Conservation (phyloP, 164 flowering plant genomes). For the Buxus sempervirens region DNA sequence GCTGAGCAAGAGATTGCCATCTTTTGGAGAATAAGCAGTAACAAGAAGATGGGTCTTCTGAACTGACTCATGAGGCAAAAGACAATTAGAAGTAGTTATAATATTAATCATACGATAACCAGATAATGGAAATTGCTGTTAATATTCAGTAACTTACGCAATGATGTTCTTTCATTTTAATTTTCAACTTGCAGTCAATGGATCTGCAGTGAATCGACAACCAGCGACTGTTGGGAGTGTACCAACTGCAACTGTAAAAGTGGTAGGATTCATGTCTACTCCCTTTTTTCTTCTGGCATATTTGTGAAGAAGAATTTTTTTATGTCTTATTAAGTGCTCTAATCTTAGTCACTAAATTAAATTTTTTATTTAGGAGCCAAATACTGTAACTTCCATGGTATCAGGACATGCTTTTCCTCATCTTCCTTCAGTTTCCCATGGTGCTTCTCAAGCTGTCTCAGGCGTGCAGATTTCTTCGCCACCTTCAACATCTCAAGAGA, state of each 20-base stretch:
- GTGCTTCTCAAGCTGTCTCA: constrained; percentile 56
- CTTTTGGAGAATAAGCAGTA: no score
- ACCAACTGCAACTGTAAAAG: constrained; percentile 76
- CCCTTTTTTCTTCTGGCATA: constrained; percentile 1
- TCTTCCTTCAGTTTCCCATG: constrained; percentile 51
- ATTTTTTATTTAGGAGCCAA: constrained; percentile 63
- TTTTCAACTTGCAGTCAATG: constrained; percentile 48
- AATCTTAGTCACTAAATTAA: background rate
- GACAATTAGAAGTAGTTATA: no score
- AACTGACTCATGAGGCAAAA: no score
- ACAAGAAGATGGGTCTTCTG: no score
- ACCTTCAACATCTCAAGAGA: constrained; percentile 63
- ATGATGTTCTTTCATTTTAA: constrained; percentile 10
- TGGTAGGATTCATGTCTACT: constrained; percentile 45
- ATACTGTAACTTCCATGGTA: constrained; percentile 52
- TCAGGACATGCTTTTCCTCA: constrained; percentile 58
- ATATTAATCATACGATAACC: no score
- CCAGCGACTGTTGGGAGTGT: constrained; percentile 50
- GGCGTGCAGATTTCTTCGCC: constrained; percentile 71
- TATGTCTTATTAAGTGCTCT: background rate
- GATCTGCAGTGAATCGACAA: constrained; percentile 57
- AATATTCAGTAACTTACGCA: constrained; percentile 7
- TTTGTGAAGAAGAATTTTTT: no score
- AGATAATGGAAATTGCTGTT: background rate
- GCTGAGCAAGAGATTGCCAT: no score